Conservation (phyloP, 257 asterid genomes). For the Cinchona pubescens region DNA sequence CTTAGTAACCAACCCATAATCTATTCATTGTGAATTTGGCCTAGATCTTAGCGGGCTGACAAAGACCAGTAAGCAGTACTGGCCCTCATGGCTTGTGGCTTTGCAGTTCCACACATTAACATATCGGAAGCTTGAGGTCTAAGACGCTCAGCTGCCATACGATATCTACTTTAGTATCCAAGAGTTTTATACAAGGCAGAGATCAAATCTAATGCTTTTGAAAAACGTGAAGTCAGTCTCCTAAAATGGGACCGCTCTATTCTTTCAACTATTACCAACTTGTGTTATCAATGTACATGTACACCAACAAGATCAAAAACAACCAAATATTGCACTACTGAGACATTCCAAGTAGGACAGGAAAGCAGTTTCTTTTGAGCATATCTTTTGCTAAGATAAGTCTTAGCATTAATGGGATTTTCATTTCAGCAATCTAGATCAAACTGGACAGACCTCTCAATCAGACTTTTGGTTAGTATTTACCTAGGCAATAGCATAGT, state of each 20-base stretch:
- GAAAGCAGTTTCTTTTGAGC: not conserved
- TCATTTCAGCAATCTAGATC: not conserved
- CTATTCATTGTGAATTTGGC: not conserved
- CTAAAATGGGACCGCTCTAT: not conserved
- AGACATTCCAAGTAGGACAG: not conserved
- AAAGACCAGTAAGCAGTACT: not conserved
- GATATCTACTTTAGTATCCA: not conserved
- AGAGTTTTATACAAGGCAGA: not conserved
- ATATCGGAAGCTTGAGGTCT: not conserved
- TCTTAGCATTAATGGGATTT: no score
- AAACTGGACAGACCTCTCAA: not conserved
- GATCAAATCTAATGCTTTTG: not conserved
- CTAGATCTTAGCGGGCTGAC: conserved; percentile 10
- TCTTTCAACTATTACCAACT: not conserved
- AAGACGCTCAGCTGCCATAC: not conserved
- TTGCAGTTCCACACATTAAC: not conserved
- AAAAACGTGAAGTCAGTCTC: not conserved
- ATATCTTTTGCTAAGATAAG: no score
- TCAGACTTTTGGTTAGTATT: not conserved
- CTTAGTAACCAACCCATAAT: not conserved
- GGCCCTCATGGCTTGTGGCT: not conserved
- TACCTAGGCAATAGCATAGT: not conserved
- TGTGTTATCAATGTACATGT: not conserved
- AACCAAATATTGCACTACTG: no score
- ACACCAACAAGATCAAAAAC: not conserved